Base-by-base conservation (phyloP, 2,329 filamentous ascomycete genomes). In the Colletotrichum sp. region DNA sequence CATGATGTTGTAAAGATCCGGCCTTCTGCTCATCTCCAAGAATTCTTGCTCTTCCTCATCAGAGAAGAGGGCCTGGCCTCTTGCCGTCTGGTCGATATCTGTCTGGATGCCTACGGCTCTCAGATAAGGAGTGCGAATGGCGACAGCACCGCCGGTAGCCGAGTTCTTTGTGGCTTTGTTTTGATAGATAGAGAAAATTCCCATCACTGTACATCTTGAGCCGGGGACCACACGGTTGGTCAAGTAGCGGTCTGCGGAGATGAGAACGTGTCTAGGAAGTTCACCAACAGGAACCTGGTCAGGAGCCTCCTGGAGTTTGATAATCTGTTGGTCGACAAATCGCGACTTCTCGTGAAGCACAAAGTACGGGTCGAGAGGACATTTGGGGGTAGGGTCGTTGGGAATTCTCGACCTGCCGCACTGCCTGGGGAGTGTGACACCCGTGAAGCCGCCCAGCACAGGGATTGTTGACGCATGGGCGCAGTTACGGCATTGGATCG, bases 31-130 rank as follows among this genome's bases (percentile, higher is more conserved):
- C 88, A 99, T 91, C 82, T 99, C 96, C 67, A 93, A 85, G 77
- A 99, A 99, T 80, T 99, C 96, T 84, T 99, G 96, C 85, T 99
- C 97, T 81, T 99, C 97, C 81, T 98, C 96, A 83, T 98, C 97
- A 0, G 94, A 94, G 85, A 98, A 99, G 18, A 94, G 90, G 0
- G 94, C 92, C 79, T 92, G 93, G 24, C 96, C 96, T 83, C 98
- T 98, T 68, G 95, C 93, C 5, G 95, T 96, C 82, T 98, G 94
- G 81, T 98, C 96, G 16, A 97, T 89, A 81, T 98, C 96, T 13
- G 94, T 96, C 79, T 96, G 95, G 75, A 99, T 96, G 6, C 97
- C 97, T 4, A 98, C 95, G 1, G 97, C 96, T 78, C 97, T 92
- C 15, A 99, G 89, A 82, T 99, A 99, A 1, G 97, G 97, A 64